phyloP scores from a whole-genome alignment of 345 rosid species.

The Euphorbia tirucalli region DNA sequence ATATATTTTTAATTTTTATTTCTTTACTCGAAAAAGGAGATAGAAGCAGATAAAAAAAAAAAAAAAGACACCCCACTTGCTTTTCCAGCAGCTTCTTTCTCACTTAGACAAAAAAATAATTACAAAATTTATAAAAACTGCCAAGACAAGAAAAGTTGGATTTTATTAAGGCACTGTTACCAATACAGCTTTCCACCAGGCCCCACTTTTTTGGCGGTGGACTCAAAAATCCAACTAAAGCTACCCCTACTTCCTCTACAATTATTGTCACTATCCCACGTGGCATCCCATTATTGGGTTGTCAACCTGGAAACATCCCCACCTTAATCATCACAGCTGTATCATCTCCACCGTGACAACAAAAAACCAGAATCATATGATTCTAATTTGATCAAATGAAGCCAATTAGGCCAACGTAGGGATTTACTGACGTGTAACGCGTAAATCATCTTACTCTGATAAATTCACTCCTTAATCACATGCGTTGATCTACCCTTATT shows the following conservation, averaged over 20 bases:
- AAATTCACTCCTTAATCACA: slow-evolving; percentile 28
- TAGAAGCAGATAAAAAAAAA: neutral
- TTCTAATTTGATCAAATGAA: neutral
- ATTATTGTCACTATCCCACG: slow-evolving; percentile 19
- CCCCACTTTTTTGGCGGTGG: slow-evolving; percentile 9
- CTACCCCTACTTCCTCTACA: neutral
- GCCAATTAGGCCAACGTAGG: neutral
- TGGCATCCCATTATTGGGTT: slow-evolving; percentile 26
- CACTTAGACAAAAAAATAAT: neutral
- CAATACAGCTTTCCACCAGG: slow-evolving; percentile 5
- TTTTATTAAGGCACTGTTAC: neutral
- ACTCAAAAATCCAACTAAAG: slow-evolving; percentile 9
- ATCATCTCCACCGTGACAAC: slow-evolving; percentile 13
- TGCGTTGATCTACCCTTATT: slow-evolving; percentile 11
- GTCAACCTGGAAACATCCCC: slow-evolving; percentile 26
- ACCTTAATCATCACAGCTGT: slow-evolving; percentile 46
- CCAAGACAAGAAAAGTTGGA: slow-evolving; percentile 1
- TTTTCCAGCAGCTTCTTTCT: neutral
- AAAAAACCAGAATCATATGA: neutral
- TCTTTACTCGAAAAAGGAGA: neutral
- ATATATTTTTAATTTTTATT: neutral
- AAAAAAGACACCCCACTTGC: neutral
- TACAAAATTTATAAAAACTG: neutral
- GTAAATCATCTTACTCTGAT: neutral
- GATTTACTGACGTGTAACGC: slow-evolving; percentile 11